Base-by-base conservation (phyloP, 1,284 basidiomycete genomes). In the Trichosporon coremiiforme region DNA sequence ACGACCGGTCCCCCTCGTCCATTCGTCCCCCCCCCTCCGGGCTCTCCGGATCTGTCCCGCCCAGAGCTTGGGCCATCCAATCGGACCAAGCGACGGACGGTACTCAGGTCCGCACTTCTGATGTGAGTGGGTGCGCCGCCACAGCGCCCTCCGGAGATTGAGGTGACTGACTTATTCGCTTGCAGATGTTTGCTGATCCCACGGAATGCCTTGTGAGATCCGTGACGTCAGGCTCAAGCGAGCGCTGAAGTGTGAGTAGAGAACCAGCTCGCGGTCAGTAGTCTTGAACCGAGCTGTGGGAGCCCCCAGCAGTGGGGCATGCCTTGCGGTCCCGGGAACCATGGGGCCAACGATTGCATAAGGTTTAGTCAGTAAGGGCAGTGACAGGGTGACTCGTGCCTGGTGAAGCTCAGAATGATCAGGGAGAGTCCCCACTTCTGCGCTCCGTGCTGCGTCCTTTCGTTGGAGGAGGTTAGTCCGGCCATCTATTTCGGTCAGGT, bases 241-340 rank as follows among this genome's bases (percentile, higher is more conserved):
- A 45, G 15, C 2, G 7, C 41, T 12, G 41, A 45, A 45, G 15
- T 15, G 41, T 45, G 41, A 12, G 38, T 45, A 2, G 15, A n/a
- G 17, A 2, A 17, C 2, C 2, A 17, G 15, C 15, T 17, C 15
- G 13, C 2, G 15, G 41, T 15, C 36, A 8, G 36, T 38, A 9
- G 4, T 13, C 4, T 45, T n/a, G 53, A 31, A 13, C 22, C 53
- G 53, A 55, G 53, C 10, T 55, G 53, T 29, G 53, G 53, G 53
- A 55, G 53, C 53, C 53, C 53, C 25, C 20, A 29, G 53, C 53
- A 55, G 53, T 55, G 53, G 53, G 53, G 53, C 53, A 55, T 55
- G 13, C 53, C 25, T 25, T 20, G 22, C 10, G 25, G 4, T 10
- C 50, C 25, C 22, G 53, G 53, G 53, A 29, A 13, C 53, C 22